Conservation (phyloP, 139 green algal species). For the Yamagishiella unicocca region DNA sequence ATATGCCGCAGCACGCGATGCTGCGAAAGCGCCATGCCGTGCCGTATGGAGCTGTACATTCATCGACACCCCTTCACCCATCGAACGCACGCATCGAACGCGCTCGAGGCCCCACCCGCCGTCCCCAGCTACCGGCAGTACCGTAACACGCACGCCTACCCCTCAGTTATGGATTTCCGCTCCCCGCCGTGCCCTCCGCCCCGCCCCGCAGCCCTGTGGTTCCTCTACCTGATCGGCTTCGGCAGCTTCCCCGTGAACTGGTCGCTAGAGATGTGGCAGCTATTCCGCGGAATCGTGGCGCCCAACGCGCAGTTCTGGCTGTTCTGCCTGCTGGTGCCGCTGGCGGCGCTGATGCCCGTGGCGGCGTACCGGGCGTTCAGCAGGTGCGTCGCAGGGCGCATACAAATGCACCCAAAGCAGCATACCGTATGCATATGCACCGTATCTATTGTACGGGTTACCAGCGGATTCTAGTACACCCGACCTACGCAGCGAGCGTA, state of each 20-base stretch:
- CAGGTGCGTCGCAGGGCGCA: neutral
- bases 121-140: neutral
- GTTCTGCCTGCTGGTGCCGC: constrained; percentile 62
- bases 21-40: no score
- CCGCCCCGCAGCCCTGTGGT: constrained; percentile 70
- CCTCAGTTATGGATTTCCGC: no score
- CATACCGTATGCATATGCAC: neutral
- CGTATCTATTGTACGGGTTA: neutral
- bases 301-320: constrained; percentile 72
- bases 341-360: constrained; percentile 68
- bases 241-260: constrained; percentile 66
- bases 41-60: no score
- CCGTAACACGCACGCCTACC: neutral
- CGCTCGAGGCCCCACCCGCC: no score
- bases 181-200: neutral
- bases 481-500: no score
- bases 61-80: no score
- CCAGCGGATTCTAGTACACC: no score
- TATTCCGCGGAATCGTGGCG: constrained; percentile 67
- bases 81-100: no score
- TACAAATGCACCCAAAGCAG: neutral
- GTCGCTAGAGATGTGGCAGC: constrained; percentile 64
- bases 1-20: neutral
- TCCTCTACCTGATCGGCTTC: constrained; percentile 75
- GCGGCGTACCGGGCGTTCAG: constrained; percentile 32